These are phyloP conservation scores for Fraxinus greggii DNA, from an alignment of 305 asterid genomes.

Conservation along the genomic window DNA sequence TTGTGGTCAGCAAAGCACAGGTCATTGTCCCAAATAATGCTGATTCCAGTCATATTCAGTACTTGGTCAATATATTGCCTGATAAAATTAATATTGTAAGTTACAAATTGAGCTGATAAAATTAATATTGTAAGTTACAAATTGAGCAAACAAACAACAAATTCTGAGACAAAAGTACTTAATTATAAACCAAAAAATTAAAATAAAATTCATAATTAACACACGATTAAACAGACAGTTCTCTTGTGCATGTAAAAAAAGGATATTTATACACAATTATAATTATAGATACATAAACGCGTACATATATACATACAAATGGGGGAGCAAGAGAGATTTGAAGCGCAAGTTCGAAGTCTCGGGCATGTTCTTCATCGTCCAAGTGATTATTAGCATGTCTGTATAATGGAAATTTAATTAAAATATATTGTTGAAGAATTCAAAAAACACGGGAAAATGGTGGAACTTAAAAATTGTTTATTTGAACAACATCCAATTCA, in stretches of 20 bases:
- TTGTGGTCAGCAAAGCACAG: not conserved
- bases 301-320: constrained; percentile 22
- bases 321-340: constrained; percentile 40
- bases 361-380: constrained; percentile 52
- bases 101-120: not conserved
- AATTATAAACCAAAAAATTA: not conserved
- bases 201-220: not conserved
- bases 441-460: not conserved
- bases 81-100: not conserved
- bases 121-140: not conserved
- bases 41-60: not conserved
- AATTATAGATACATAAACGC: not conserved
- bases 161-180: not conserved
- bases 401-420: constrained; percentile 20
- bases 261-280: not conserved
- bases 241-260: not conserved
- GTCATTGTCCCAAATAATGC: not conserved
- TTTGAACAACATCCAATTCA: not conserved
- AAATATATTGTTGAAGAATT: not conserved
- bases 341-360: constrained; percentile 55
- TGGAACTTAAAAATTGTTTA: not conserved
- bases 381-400: constrained; percentile 77
- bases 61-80: not conserved
- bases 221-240: not conserved
- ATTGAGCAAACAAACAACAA: constrained; percentile 1